phyloP scores from a whole-genome alignment of 2,329 filamentous ascomycete genomes.

The Fonsecaea nubica region DNA sequence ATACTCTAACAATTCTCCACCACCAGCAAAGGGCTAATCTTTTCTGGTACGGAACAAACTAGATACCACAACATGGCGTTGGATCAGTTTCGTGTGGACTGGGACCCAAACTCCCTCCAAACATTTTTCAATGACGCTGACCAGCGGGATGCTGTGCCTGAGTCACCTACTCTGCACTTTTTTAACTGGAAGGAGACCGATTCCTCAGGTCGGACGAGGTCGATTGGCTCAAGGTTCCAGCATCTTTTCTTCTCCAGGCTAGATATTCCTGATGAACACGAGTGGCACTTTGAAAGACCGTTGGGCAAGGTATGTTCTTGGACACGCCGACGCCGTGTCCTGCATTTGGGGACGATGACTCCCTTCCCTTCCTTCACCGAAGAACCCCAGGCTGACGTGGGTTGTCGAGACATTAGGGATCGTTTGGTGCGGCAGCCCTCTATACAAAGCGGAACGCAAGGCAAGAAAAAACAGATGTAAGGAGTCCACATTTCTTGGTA shows the following conservation, averaged over 20 bases:
- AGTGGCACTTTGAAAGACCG: constrained; percentile 31
- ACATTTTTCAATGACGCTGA: constrained; percentile 7
- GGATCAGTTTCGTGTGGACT: constrained; percentile 23
- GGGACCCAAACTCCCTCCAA: constrained; percentile 11
- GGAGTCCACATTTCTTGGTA: background rate
- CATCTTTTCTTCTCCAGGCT: constrained; percentile 26
- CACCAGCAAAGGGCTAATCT: background rate
- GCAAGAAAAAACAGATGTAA: constrained; percentile 25
- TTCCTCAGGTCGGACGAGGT: constrained; percentile 3
- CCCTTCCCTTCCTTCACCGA: background rate
- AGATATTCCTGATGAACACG: constrained; percentile 23
- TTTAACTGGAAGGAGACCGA: constrained; percentile 23
- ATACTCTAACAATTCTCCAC: background rate
- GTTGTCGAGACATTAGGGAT: constrained; percentile 4
- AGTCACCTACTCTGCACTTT: constrained; percentile 19
- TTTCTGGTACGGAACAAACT: background rate
- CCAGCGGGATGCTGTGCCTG: background rate
- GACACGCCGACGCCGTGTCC: background rate
- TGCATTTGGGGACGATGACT: background rate
- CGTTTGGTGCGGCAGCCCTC: constrained; percentile 31
- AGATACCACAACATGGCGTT: constrained; percentile 8
- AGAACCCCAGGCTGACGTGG: background rate
- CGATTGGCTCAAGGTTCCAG: constrained; percentile 20
- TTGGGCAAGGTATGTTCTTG: constrained; percentile 20
- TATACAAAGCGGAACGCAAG: constrained; percentile 23